These are phyloP conservation scores for Termitomyces sp. DNA, from an alignment of 768 basidiomycete species.

Conservation along the genomic window DNA sequence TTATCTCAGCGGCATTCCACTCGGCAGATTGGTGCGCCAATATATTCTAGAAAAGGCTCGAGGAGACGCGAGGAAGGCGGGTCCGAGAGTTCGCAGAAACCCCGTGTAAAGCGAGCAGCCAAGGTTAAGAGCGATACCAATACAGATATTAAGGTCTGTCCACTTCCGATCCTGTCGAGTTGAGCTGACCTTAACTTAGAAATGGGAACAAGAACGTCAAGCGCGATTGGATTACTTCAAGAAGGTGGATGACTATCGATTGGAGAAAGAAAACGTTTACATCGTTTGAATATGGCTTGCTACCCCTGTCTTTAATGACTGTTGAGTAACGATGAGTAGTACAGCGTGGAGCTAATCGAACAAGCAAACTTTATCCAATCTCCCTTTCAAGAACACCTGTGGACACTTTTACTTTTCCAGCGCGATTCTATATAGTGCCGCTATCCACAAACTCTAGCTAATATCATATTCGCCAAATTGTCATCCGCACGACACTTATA, in stretches of 20 bases:
- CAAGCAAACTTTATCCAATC: not conserved
- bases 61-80: conserved; percentile 3
- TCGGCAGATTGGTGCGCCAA: conserved; percentile 4
- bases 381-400: not conserved
- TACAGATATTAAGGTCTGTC: conserved; percentile 10
- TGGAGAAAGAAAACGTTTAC: conserved; percentile 55
- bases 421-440: conserved; percentile 5
- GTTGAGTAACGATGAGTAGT: not conserved
- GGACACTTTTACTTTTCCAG: conserved; percentile 18
- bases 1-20: conserved; percentile 1
- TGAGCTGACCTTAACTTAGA: conserved; percentile 18
- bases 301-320: not conserved
- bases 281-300: conserved; percentile 33
- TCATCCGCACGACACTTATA: not conserved
- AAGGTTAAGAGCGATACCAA: conserved; percentile 2
- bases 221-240: conserved; percentile 50
- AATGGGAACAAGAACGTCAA: conserved; percentile 39
- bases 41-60: conserved; percentile 11
- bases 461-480: conserved; percentile 19
- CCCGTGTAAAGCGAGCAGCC: not conserved
- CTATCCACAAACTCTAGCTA: conserved; percentile 28
- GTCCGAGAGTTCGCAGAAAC: not conserved
- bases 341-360: not conserved
- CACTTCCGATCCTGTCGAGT: not conserved
- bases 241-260: conserved; percentile 42